Evolutionary conservation across 257 asterid genomes (phyloP).

Genomic region (Primulina tabacum): DNA sequence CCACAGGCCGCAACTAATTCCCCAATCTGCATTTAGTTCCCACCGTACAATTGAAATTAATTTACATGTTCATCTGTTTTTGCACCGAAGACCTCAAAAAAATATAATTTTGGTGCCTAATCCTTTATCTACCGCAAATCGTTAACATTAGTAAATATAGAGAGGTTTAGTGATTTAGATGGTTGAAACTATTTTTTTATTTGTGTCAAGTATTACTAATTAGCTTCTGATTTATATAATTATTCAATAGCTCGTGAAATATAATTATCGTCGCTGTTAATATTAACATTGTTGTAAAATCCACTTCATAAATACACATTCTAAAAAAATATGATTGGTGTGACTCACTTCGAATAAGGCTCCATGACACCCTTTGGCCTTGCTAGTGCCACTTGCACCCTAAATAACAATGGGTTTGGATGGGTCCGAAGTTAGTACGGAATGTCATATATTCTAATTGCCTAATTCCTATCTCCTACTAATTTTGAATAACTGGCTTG

Average conservation of each 20-base stretch:
- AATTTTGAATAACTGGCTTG: slow-evolving; percentile 3
- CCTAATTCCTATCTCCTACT: slow-evolving; percentile 15
- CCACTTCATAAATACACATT: neutral
- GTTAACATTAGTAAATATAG: too few species aligned
- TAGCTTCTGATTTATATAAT: too few species aligned
- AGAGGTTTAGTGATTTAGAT: neutral
- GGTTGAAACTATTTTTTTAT: neutral
- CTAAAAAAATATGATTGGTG: neutral
- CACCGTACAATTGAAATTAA: neutral
- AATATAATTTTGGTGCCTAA: neutral
- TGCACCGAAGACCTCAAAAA: neutral
- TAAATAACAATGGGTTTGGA: neutral
- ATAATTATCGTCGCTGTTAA: neutral
- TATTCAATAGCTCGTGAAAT: neutral
- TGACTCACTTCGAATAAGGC: neutral
- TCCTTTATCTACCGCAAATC: neutral
- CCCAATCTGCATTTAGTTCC: neutral
- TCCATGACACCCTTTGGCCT: neutral
- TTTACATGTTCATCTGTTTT: neutral
- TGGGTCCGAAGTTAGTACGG: slow-evolving; percentile 5
- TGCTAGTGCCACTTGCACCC: neutral
- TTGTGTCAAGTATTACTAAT: too few species aligned
- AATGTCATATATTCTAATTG: slow-evolving; percentile 10
- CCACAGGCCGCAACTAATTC: neutral
- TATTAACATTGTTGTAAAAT: neutral